Evolutionary conservation across 2,329 filamentous ascomycete genomes (phyloP).

Genomic region (Colletotrichum noveboracense): DNA sequence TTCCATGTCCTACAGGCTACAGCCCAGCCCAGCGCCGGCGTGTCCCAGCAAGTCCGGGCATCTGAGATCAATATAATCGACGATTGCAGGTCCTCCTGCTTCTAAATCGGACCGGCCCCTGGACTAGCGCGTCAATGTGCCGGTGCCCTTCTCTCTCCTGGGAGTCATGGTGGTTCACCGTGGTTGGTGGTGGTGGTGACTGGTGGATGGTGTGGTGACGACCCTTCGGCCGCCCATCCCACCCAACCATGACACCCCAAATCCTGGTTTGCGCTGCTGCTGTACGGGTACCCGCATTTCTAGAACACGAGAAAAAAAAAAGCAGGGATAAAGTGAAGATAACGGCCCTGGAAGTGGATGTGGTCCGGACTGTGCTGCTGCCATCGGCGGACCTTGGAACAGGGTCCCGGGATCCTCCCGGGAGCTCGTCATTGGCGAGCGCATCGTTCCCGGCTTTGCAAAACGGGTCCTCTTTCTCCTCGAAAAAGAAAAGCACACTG

Average conservation of each 20-base stretch:
- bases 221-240: background rate
- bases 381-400: background rate
- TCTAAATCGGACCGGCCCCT: constrained; percentile 21
- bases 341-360: constrained; percentile 10
- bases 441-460: background rate
- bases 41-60: background rate
- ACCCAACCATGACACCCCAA: background rate
- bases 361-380: background rate
- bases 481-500: background rate
- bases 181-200: background rate
- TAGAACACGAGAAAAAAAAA: constrained; percentile 21
- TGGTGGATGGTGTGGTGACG: background rate
- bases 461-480: background rate
- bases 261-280: background rate
- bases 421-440: background rate
- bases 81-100: constrained; percentile 12
- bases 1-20: background rate
- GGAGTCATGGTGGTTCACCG: background rate
- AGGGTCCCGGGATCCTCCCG: background rate
- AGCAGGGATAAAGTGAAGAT: constrained; percentile 12
- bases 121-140: constrained; percentile 19
- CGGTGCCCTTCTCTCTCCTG: background rate
- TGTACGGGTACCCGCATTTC: constrained; percentile 1
- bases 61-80: constrained; percentile 13
- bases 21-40: background rate